Percentiles rank a stretch among this genome's conserved stretches.
Conservation (phyloP, 2,329 filamentous ascomycete genomes). For the Nemania abortiva region DNA sequence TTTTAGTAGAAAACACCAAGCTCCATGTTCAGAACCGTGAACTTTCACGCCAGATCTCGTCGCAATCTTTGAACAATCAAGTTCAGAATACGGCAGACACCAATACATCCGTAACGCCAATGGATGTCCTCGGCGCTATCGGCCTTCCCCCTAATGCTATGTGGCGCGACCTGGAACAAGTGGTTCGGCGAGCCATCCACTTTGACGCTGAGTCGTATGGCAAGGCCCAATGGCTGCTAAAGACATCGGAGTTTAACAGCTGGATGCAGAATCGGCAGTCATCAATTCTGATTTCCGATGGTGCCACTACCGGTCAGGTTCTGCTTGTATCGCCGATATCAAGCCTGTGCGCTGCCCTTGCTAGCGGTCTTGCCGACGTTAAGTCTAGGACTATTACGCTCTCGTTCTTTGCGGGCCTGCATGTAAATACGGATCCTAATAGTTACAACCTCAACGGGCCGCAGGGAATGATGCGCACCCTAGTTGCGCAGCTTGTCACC, state of each 20-base stretch:
- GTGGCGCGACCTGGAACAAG: constrained; percentile 1
- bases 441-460: background rate
- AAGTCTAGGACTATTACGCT: constrained; percentile 1
- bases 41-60: constrained; percentile 10
- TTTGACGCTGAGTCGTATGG: constrained; percentile 14
- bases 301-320: constrained; percentile 1
- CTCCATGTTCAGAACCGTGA: background rate
- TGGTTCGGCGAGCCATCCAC: background rate
- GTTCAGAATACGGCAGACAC: background rate
- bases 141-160: background rate
- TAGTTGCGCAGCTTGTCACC: constrained; percentile 5
- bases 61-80: background rate
- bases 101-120: background rate
- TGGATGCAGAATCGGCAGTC: constrained; percentile 10
- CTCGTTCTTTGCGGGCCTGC: constrained; percentile 4
- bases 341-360: background rate
- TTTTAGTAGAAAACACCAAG: background rate
- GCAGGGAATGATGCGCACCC: constrained; percentile 11
- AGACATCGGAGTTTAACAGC: background rate
- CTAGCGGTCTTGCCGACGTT: background rate
- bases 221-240: constrained; percentile 8
- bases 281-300: constrained; percentile 1
- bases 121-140: background rate
- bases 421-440: background rate
- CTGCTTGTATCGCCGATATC: constrained; percentile 12